These are phyloP conservation scores for Diaporthe helianthi DNA, from an alignment of 2,329 filamentous ascomycete genomes.

Conservation along the genomic window DNA sequence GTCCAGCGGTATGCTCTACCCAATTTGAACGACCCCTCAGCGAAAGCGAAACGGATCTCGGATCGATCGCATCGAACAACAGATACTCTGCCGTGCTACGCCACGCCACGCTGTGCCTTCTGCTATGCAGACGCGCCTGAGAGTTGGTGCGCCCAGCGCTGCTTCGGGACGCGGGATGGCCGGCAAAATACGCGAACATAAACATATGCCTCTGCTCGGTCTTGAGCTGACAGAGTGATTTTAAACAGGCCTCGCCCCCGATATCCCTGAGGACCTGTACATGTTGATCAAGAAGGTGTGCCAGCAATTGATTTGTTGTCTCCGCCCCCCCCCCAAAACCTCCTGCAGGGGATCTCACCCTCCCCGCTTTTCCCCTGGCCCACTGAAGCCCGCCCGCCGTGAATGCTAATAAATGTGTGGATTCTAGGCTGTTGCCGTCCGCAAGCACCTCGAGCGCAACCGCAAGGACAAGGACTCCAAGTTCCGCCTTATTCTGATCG, in stretches of 20 bases:
- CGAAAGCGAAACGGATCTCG: background rate
- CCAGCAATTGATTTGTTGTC: too few species aligned
- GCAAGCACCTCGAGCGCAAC: conserved; percentile 99
- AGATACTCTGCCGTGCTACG: background rate
- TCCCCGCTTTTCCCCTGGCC: background rate
- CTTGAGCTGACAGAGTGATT: conserved; percentile 91
- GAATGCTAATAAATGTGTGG: conserved; percentile 33
- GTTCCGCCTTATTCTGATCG: conserved; percentile 99
- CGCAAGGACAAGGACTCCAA: conserved; percentile 99
- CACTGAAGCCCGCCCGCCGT: background rate
- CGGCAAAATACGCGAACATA: conserved; percentile 14
- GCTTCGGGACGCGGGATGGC: conserved; percentile 30
- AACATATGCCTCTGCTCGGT: conserved; percentile 83
- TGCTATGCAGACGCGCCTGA: conserved; percentile 38
- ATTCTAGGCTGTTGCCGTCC: conserved; percentile 87
- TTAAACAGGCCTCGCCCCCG: conserved; percentile 91
- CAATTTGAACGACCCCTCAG: background rate
- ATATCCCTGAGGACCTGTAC: conserved; percentile 99
- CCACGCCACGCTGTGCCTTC: conserved; percentile 24
- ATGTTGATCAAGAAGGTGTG: conserved; percentile 99
- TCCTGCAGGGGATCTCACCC: background rate
- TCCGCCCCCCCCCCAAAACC: background rate
- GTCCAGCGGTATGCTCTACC: conserved; percentile 83
- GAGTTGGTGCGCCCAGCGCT: conserved; percentile 36
- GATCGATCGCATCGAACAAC: background rate